These are phyloP conservation scores for Epichloe scottii DNA, from an alignment of 2,329 filamentous ascomycete species.

Conservation along the genomic window DNA sequence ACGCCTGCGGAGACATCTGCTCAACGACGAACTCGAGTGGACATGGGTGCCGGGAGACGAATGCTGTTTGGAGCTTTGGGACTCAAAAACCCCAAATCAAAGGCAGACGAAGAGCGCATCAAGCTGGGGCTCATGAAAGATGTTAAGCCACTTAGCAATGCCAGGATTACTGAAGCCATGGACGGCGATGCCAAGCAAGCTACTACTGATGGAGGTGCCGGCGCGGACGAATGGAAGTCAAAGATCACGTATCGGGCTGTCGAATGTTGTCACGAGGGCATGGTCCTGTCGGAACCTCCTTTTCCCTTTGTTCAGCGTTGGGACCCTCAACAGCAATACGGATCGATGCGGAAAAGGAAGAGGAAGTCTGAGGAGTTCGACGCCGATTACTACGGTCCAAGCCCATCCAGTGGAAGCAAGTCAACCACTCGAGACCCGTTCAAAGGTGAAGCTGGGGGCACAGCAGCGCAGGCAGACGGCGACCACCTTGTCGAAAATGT, in stretches of 20 bases:
- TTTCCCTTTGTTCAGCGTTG: constrained; percentile 86
- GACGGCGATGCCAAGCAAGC: constrained; percentile 7
- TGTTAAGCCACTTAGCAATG: constrained; percentile 28
- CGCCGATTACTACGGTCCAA: constrained; percentile 17
- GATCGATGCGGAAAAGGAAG: constrained; percentile 36
- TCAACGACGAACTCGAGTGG: constrained; percentile 12
- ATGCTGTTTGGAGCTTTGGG: constrained; percentile 63
- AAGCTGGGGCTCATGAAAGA: constrained; percentile 46
- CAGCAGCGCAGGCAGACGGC: neutral
- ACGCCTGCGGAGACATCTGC: neutral
- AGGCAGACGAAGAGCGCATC: constrained; percentile 53
- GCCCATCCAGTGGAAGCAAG: constrained; percentile 11
- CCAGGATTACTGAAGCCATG: constrained; percentile 16
- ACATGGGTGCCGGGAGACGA: constrained; percentile 50
- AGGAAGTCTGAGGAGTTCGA: constrained; percentile 25
- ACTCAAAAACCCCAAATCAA: constrained; percentile 53
- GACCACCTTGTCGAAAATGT: neutral
- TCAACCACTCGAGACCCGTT: constrained; percentile 5
- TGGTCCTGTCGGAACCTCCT: constrained; percentile 61
- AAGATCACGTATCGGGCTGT: constrained; percentile 67
- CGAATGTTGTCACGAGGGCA: constrained; percentile 64
- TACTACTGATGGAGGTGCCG: constrained; percentile 18
- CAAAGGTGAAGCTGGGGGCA: neutral
- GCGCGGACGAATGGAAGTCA: constrained; percentile 56
- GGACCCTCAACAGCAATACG: constrained; percentile 58